Evolutionary conservation across 2,329 filamentous ascomycete genomes (phyloP), one percentile per base, ranked within the genome.

Genomic region (Metarhizium humberi): DNA sequence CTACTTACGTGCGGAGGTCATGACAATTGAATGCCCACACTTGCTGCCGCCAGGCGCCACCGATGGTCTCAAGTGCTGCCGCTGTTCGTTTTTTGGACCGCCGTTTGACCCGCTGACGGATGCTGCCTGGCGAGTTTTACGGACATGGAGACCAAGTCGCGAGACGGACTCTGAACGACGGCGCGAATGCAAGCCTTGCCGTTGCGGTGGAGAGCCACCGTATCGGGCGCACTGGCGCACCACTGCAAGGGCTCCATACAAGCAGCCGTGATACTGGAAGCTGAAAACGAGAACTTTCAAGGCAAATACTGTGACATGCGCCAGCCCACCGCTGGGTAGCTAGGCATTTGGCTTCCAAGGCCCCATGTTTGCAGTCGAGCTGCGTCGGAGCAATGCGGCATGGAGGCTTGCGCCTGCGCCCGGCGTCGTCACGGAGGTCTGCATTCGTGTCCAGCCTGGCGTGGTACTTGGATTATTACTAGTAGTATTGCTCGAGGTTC

Each of bases 41-140:
- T 40, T 40, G 52, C 38, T 54, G 46, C 34, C 50, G 46, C 42
- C 52, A 20, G 18, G 49, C 53, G 49, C 49, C 53, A 51, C 53
- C n/a, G 53, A 36, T 29, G 34, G 40, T 46, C 18, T 38, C 20
- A 16, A 30, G 32, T 40, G 38, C 14, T 36, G 38, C 38, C 10
- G 13, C 11, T 13, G 34, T 13, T 36, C 34, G 34, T 13, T 36
- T 25, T 25, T 30, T 49, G 18, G 14, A 29, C 47, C 47, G 25
- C n/a, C 25, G 32, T 34, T 34, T 11, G 32, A 34, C 32, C 32
- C 32, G 32, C 10, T 34, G 32, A 34, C 32, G 32, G 32, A 34
- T 34, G 32, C 32, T 34, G 32, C 25, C 25, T 25, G 25, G 25
- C 25, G 25, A 25, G 25, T 25, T 25, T 25, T 25, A 25, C 25